Evolutionary conservation across 2,329 filamentous ascomycete species (phyloP).

Genomic region (Alternaria triticina): DNA sequence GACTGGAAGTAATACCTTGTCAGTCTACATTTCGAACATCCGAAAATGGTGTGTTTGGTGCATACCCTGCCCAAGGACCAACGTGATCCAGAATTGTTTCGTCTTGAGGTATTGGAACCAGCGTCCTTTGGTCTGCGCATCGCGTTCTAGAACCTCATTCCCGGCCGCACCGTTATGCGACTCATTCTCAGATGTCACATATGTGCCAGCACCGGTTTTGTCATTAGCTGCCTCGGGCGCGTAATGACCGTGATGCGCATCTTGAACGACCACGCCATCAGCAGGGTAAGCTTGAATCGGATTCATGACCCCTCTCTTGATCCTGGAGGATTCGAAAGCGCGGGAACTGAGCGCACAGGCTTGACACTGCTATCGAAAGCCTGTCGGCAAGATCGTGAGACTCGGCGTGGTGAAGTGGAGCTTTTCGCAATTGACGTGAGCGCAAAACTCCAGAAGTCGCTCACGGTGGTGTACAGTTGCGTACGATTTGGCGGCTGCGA

Average conservation of each 20-base stretch:
- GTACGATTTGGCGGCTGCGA: conserved; percentile 7
- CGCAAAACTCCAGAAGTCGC: conserved; percentile 54
- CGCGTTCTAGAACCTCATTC: conserved; percentile 32
- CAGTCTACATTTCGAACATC: neutral
- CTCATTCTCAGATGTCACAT: conserved; percentile 40
- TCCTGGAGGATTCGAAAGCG: neutral
- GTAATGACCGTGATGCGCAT: conserved; percentile 28
- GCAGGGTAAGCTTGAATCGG: conserved; percentile 18
- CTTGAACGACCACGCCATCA: conserved; percentile 15
- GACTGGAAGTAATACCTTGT: conserved; percentile 16
- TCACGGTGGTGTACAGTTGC: conserved; percentile 30
- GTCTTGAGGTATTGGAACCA: conserved; percentile 78
- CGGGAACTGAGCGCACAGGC: neutral
- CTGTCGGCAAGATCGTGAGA: neutral
- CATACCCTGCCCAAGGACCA: conserved; percentile 70
- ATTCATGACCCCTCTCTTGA: conserved; percentile 10
- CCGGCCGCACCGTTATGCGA: conserved; percentile 15
- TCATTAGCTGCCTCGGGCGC: conserved; percentile 16
- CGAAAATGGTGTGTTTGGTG: neutral
- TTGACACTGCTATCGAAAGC: neutral
- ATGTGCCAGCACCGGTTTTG: conserved; percentile 25
- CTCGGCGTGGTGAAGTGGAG: conserved; percentile 27
- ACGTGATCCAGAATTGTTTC: conserved; percentile 84
- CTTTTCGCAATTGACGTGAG: conserved; percentile 45
- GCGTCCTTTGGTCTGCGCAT: conserved; percentile 53